Evolutionary conservation across 331 rosid genomes (phyloP), one percentile per base, ranked within the genome.

Genomic region (Rosa hybrid): DNA sequence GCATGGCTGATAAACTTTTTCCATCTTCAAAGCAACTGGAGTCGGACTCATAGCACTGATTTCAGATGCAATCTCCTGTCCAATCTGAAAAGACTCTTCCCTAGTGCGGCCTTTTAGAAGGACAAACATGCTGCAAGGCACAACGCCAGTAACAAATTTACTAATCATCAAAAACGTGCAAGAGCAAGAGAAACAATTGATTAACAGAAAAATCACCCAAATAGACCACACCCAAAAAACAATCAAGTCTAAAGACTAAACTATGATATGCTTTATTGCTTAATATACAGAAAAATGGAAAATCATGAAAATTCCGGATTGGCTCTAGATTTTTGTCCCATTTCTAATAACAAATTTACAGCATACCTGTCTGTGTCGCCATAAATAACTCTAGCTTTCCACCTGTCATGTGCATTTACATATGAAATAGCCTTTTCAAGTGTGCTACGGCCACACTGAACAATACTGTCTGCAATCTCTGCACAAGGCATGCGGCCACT

Each of bases 401-500:
- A 95, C 80, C 86, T 91, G 45, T 92, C 92, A 51, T 95, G 90
- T 75, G 77, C 88, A 90, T 95, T 92, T 73, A 95, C 94, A 84
- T 85, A 90, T 59, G 91, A 91, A 81, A 95, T 92, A 75, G 97
- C 98, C 83, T 73, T 92, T 84, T 92, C 97, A 76, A 95, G 83
- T 25, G 98, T 95, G 78, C 93, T 72, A 38, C 98, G 97, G 81
- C 97, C 97, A 54, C 98, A 94, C 68, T 94, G 98, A 86, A 94
- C 98, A 65, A 94, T 92, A 86, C 96, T 92, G 86, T 94, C 98
- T 20, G 98, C 98, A 84, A 94, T 93, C 87, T 94, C 98, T 21
- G 97, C 97, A 87, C 97, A 94, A 83, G 98, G 98, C 98, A 94
- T 94, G 77, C 98, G 98, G 53, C 98, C 98, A 77, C 98, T 92